Percentiles rank a stretch among this genome's conserved stretches.
Conservation (phyloP, 2,329 filamentous ascomycete species). For the Paradendryphiella salina region DNA sequence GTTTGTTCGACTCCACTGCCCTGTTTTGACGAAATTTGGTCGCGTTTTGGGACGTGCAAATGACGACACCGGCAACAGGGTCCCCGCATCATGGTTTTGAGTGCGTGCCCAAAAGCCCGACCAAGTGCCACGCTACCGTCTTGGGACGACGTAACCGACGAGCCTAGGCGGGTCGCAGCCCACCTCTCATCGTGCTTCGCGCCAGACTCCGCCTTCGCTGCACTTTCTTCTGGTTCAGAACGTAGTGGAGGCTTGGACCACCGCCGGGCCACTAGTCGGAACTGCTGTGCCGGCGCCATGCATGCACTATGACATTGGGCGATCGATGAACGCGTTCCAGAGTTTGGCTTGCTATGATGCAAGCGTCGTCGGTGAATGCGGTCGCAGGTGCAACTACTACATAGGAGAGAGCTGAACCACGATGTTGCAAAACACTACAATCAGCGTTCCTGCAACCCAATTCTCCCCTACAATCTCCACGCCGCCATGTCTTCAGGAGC, state of each 20-base stretch:
- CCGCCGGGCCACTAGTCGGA: constrained; percentile 3
- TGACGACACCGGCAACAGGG: constrained; percentile 3
- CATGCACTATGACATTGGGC: constrained; percentile 5
- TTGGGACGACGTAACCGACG: constrained; percentile 5
- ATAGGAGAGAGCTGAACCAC: neutral
- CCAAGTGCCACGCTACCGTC: neutral
- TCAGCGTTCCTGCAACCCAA: neutral
- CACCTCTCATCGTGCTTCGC: constrained; percentile 1
- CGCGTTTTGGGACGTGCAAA: neutral
- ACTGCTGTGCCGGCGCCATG: constrained; percentile 4
- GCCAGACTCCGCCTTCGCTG: neutral
- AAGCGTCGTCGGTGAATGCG: neutral
- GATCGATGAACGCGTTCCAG: neutral
- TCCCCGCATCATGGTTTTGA: neutral
- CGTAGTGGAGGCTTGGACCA: neutral
- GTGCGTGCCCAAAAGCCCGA: constrained; percentile 2
- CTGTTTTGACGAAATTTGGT: neutral
- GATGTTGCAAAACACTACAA: neutral
- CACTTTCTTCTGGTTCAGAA: constrained; percentile 1
- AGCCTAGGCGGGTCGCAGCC: neutral
- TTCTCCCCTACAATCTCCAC: neutral
- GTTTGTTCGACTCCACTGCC: neutral
- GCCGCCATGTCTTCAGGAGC: constrained; percentile 1
- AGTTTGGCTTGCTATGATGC: constrained; percentile 4
- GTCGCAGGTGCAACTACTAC: neutral